Conservation (phyloP, 2,329 filamentous ascomycete species). For the Trichophaea hybrida region DNA sequence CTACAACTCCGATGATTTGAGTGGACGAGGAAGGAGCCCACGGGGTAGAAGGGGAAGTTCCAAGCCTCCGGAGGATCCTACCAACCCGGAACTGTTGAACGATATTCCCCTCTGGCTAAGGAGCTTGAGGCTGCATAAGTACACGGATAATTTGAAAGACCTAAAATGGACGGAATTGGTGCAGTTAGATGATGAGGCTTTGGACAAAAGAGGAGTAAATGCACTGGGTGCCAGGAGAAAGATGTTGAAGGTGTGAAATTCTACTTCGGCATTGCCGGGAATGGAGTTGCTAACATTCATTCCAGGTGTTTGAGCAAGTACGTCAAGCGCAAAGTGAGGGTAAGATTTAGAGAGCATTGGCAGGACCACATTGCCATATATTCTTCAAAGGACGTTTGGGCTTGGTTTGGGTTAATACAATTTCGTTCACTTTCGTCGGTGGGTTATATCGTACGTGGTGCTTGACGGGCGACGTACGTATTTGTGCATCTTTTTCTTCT, state of each 20-base stretch:
- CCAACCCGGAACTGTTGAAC: conserved; percentile 74
- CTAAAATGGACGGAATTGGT: conserved; percentile 91
- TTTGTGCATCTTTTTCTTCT: too few relatives aligned
- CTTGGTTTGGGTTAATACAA: too few relatives aligned
- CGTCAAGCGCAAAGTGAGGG: conserved; percentile 64
- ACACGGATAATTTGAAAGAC: conserved; percentile 95
- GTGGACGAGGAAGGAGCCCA: conserved; percentile 65
- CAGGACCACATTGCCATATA: neutral
- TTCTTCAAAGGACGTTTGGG: neutral
- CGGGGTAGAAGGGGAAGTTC: conserved; percentile 84
- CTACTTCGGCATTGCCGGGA: conserved; percentile 27
- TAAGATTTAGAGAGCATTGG: conserved; percentile 38
- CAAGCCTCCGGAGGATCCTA: conserved; percentile 95
- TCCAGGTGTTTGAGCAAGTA: conserved; percentile 82
- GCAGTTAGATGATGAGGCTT: conserved; percentile 78
- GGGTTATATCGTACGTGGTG: too few relatives aligned
- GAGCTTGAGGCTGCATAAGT: conserved; percentile 91
- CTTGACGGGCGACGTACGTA: too few relatives aligned
- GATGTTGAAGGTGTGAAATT: conserved; percentile 69
- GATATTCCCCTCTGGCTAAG: conserved; percentile 95
- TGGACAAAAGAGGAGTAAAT: conserved; percentile 88
- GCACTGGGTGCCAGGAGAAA: conserved; percentile 88
- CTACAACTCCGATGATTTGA: conserved; percentile 76
- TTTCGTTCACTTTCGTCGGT: too few relatives aligned
- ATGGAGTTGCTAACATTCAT: neutral